phyloP scores from a whole-genome alignment of 202 grass and related monocot genomes.

The Eragrostis tef region DNA sequence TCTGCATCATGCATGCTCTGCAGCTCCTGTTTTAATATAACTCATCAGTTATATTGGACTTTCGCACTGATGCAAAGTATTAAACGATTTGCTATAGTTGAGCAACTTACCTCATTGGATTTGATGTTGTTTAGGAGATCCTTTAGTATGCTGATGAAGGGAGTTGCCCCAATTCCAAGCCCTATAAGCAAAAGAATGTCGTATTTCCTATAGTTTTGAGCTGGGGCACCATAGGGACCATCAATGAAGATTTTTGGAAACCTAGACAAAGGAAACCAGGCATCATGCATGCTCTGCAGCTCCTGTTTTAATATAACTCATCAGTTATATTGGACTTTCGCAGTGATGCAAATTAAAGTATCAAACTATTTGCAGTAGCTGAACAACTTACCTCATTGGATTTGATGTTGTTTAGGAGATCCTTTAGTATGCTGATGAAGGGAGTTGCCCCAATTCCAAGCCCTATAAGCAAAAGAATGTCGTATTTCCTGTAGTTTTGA shows the following conservation, averaged over 20 bases:
- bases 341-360: not conserved
- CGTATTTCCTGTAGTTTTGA: slow-evolving; percentile 99
- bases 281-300: slow-evolving; percentile 61
- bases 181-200: slow-evolving; percentile 97
- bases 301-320: slow-evolving; percentile 53
- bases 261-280: slow-evolving; percentile 53
- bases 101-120: slow-evolving; percentile 65
- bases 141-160: slow-evolving; percentile 98
- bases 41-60: not conserved
- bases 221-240: slow-evolving; percentile 92
- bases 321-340: not conserved
- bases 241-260: slow-evolving; percentile 94
- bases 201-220: slow-evolving; percentile 99
- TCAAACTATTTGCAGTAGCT: slow-evolving; percentile 6
- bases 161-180: slow-evolving; percentile 95
- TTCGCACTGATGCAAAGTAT: not conserved
- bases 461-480: slow-evolving; percentile 94
- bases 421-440: slow-evolving; percentile 98
- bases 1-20: slow-evolving; percentile 70
- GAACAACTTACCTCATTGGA: slow-evolving; percentile 64
- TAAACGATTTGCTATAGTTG: not conserved
- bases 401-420: slow-evolving; percentile 86
- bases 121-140: slow-evolving; percentile 89
- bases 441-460: slow-evolving; percentile 97
- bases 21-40: slow-evolving; percentile 55